These are phyloP conservation scores for Rhodosporidiobolus sp. DNA, from an alignment of 768 basidiomycete genomes.

Conservation along the genomic window DNA sequence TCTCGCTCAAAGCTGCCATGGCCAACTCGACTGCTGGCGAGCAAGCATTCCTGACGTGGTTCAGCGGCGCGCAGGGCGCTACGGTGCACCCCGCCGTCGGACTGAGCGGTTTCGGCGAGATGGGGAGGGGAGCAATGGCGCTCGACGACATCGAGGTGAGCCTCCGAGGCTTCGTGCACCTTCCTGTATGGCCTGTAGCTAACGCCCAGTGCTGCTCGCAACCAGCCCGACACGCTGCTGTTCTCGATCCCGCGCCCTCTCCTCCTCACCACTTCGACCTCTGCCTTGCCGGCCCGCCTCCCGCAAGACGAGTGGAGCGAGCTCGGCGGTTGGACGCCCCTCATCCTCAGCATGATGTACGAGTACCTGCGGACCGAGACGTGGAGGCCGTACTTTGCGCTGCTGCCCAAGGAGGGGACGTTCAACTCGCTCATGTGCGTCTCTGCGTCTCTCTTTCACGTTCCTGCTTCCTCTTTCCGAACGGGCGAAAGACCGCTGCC, in stretches of 20 bases:
- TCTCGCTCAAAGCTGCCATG: neutral
- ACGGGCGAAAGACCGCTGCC: too few relatives aligned
- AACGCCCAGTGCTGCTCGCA: neutral
- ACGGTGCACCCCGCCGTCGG: constrained; percentile 40
- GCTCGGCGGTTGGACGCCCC: constrained; percentile 70
- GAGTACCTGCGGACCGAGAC: constrained; percentile 60
- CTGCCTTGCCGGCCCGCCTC: constrained; percentile 61
- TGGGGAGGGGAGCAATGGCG: constrained; percentile 72
- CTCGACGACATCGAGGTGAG: constrained; percentile 66
- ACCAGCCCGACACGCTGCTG: constrained; percentile 67
- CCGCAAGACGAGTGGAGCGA: constrained; percentile 65
- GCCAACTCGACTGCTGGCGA: neutral
- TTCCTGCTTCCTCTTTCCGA: neutral
- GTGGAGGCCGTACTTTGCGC: constrained; percentile 70
- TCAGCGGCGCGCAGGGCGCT: constrained; percentile 35
- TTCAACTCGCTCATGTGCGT: constrained; percentile 80
- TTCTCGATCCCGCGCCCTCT: constrained; percentile 77
- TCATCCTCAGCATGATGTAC: constrained; percentile 96
- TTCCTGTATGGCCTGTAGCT: neutral
- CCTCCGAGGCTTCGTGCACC: too few relatives aligned
- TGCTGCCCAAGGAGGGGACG: constrained; percentile 58
- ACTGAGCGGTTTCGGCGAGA: constrained; percentile 45
- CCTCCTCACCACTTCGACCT: constrained; percentile 75
- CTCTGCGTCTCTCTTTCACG: too few relatives aligned
- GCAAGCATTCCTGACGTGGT: constrained; percentile 43